phyloP scores from a whole-genome alignment of 1,284 basidiomycete species.

The Exobasidium cylindrosporum region DNA sequence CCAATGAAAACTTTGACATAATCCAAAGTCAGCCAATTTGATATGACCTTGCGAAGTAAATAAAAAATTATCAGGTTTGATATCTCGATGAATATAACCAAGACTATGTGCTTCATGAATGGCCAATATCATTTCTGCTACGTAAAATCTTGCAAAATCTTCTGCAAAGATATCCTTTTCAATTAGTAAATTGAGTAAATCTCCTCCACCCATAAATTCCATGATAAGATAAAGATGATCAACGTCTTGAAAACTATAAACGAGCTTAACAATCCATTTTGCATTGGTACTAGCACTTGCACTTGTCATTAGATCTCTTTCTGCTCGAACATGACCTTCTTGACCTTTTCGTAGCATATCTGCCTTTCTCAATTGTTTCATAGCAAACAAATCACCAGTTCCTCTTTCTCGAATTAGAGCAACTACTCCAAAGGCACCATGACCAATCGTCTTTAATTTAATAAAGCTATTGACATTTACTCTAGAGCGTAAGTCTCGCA shows the following conservation, averaged over 20 bases:
- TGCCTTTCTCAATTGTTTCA: slow-evolving; percentile 93
- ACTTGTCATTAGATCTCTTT: slow-evolving; percentile 80
- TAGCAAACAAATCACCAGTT: slow-evolving; percentile 79
- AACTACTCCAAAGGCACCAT: slow-evolving; percentile 97
- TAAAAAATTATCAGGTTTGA: slow-evolving; percentile 94
- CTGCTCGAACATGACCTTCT: slow-evolving; percentile 89
- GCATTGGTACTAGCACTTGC: slow-evolving; percentile 56
- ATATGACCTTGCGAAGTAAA: slow-evolving; percentile 91
- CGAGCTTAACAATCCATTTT: slow-evolving; percentile 83
- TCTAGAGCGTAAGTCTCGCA: slow-evolving; percentile 76
- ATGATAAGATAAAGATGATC: slow-evolving; percentile 80
- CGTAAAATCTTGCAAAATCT: slow-evolving; percentile 88
- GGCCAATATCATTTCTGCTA: slow-evolving; percentile 96
- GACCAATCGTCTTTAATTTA: slow-evolving; percentile 90
- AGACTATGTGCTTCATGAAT: slow-evolving; percentile 89
- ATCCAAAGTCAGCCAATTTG: slow-evolving; percentile 89
- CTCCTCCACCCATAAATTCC: slow-evolving; percentile 93
- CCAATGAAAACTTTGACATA: slow-evolving; percentile 60
- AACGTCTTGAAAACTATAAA: slow-evolving; percentile 69
- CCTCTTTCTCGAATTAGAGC: slow-evolving; percentile 79
- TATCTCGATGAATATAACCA: slow-evolving; percentile 95
- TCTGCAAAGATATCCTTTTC: slow-evolving; percentile 91
- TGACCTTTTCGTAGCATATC: slow-evolving; percentile 98
- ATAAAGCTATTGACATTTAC: slow-evolving; percentile 81
- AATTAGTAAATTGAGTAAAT: slow-evolving; percentile 90